Base-by-base conservation (phyloP, 1,139 yeast genomes). In the Debaryomyces coudertii region DNA sequence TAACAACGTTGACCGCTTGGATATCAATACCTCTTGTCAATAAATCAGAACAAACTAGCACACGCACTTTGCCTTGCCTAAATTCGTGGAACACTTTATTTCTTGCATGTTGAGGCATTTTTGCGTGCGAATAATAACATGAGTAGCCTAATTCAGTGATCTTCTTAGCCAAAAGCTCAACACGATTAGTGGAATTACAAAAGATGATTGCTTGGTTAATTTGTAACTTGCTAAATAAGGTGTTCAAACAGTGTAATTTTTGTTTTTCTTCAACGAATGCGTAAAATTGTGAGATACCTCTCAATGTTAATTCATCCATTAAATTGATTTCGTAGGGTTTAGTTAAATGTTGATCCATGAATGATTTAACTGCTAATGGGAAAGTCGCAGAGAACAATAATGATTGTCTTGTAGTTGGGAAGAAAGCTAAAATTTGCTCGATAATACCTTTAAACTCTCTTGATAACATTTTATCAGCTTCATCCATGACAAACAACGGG, bases 21-120 rank as follows among this genome's bases (percentile, higher is more conserved):
- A 93, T 93, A 77, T 93, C 99, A 60, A 93, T 93, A 82, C 99
- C 99, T 79, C 99, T 89, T 31, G 99, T 93, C 57, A 95, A 80
- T 55, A 93, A 79, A 73, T 95, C 99, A 0, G 98, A 89, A 71
- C 99, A 93, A 33, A 93, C 99, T 61, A 93, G 79, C 62, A 95
- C 93, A 74, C 99, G 87, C 62, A 95, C 97, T 66, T 90, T 92
- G 45, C 99, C 99, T 69, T 90, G 96, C 78, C 99, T 88, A 69
- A 93, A 95, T 66, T 93, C 99, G 65, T 93, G 99, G 80, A 93
- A 95, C 9, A 93, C 99, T 67, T 92, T 89, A 74, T 93, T 95
- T 79, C 99, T 88, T 47, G 95, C 96, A 52, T 87, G 87, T 73
- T 95, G 99, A 31, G 96, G 93, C 99, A 93, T 95, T 67, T 85